phyloP scores from a whole-genome alignment of 441 rosid genomes.

The Erodium trifolium region DNA sequence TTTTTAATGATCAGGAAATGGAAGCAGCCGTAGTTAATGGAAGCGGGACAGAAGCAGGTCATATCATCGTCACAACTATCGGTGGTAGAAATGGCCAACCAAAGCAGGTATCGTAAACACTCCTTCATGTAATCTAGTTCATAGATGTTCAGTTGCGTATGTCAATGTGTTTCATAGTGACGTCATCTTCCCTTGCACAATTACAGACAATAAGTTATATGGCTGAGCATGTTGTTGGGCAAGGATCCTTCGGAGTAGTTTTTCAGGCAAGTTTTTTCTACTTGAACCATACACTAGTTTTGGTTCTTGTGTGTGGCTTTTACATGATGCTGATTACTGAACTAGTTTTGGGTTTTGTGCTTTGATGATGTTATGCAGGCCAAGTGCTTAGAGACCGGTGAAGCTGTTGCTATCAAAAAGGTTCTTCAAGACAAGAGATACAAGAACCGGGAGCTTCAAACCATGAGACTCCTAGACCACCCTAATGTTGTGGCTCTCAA shows the following conservation, averaged over 20 bases:
- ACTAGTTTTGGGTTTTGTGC: no score
- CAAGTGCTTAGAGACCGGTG: no score
- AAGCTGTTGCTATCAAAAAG: no score
- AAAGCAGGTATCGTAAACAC: conserved; percentile 38
- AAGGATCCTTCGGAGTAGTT: conserved; percentile 63
- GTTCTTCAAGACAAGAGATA: conserved; percentile 75
- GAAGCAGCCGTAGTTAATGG: conserved; percentile 59
- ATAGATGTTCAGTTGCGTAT: background rate
- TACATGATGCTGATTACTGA: no score
- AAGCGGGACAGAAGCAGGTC: conserved; percentile 58
- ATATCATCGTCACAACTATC: conserved; percentile 59
- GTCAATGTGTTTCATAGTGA: background rate
- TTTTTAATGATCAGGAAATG: conserved; percentile 38
- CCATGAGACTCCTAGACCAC: conserved; percentile 66
- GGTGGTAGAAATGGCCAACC: conserved; percentile 67
- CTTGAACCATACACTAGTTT: background rate
- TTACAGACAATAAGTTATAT: conserved; percentile 64
- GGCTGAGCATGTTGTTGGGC: conserved; percentile 74
- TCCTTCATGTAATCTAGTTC: background rate
- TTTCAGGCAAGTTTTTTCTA: conserved; percentile 1
- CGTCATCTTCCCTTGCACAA: conserved; percentile 8
- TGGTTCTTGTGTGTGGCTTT: no score
- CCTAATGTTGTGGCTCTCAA: conserved; percentile 64
- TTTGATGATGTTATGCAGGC: no score
- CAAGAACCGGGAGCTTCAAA: conserved; percentile 70